Base-by-base conservation (phyloP, 257 asterid species). In the Coffea canephora region DNA sequence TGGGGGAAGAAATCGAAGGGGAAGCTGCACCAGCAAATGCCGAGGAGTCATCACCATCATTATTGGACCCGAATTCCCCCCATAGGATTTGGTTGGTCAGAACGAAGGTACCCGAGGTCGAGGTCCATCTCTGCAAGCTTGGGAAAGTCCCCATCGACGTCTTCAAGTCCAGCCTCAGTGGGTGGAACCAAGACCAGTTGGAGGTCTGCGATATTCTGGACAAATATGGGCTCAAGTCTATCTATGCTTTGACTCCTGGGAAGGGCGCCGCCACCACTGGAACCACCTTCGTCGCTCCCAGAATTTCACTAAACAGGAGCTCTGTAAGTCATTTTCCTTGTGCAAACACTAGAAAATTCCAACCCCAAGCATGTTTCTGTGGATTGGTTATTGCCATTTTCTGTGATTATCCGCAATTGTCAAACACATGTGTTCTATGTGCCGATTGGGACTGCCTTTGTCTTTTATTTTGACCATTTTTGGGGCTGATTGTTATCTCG, bases 131-230 rank as follows among this genome's bases (percentile, higher is more conserved):
- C 12, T 94, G 88, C 89, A 85, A 75, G 79, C 85, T 79, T 77
- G 98, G 98, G 0, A 89, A 91, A 73, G 98, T 97, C 36, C 97
- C 97, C 79, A 89, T 92, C 87, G 97, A 83, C 36, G 89, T 92
- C 73, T 76, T 89, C 84, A 89, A 88, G 68, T 61, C 71, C 49
- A 41, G 80, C 34, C 89, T 94, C 71, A 88, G 87, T 41, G 97
- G 98, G 10, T 94, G 92, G 92, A 96, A 92, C 21, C 97, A 91
- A 85, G 92, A 92, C 83, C 97, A 94, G 91, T 87, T 94, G 68
- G 98, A 94, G 81, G 90, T 94, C 67, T 84, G 97, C 3, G 95
- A 89, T 5, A 91, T 94, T 76, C 92, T 94, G 21, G 91, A 92
- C 23, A 90, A 84, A 73, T 91, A 86, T 80, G 91, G 94, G 2